Evolutionary conservation across 805 yeast genomes (phyloP).

Genomic region (Yamadazyma insecticola): DNA sequence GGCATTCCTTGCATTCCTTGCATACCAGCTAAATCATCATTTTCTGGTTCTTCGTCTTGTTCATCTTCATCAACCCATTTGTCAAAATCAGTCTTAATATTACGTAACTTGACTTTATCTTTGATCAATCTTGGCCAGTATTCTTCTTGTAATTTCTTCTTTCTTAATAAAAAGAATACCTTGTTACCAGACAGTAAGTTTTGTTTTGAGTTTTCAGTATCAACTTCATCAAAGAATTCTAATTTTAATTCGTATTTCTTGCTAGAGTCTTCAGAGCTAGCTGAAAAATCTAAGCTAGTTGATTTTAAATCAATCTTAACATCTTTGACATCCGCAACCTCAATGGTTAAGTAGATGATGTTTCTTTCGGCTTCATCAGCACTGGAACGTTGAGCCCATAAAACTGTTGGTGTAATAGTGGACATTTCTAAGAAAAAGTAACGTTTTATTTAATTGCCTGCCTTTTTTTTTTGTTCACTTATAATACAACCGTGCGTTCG

Average conservation of each 20-base stretch:
- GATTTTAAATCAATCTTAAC: constrained; percentile 60
- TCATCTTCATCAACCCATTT: constrained; percentile 99
- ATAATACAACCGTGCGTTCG: no score
- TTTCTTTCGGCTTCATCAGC: constrained; percentile 70
- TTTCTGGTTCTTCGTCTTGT: constrained; percentile 68
- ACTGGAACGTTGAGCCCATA: constrained; percentile 96
- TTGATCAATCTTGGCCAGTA: constrained; percentile 96
- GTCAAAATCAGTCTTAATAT: constrained; percentile 90
- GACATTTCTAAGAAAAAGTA: constrained; percentile 5
- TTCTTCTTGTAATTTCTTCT: constrained; percentile 64
- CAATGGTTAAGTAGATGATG: constrained; percentile 67
- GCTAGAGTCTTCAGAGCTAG: constrained; percentile 33
- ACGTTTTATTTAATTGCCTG: neutral
- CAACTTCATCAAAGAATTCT: constrained; percentile 75
- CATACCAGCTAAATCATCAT: constrained; percentile 31
- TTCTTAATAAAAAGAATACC: constrained; percentile 60
- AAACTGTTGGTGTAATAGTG: constrained; percentile 44
- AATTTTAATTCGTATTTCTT: constrained; percentile 58
- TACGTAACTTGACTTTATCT: constrained; percentile 73
- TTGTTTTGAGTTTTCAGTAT: constrained; percentile 57
- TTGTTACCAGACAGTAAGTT: constrained; percentile 56
- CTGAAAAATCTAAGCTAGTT: constrained; percentile 47
- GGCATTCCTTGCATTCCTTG: constrained; percentile 14
- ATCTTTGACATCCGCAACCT: constrained; percentile 63
- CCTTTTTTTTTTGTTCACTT: neutral